Percentiles rank a stretch among this genome's conserved stretches.
Conservation (phyloP, 2,329 filamentous ascomycete species). For the Pseudogymnoascus sp. region DNA sequence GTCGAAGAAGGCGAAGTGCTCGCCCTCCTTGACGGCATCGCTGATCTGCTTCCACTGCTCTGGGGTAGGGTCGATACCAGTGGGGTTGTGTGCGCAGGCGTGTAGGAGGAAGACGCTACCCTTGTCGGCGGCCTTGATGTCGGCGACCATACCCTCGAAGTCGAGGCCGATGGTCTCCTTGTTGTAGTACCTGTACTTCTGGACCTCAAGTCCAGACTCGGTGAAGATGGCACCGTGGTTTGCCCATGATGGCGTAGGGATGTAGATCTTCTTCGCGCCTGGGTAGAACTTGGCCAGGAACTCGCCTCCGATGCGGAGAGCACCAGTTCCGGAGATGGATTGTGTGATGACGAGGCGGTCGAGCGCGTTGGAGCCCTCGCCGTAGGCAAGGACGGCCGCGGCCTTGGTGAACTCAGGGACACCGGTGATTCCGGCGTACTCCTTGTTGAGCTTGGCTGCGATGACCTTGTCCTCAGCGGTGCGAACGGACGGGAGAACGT, state of each 20-base stretch:
- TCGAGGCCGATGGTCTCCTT: slow-evolving; percentile 97
- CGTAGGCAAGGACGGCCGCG: slow-evolving; percentile 86
- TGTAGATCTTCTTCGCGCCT: slow-evolving; percentile 89
- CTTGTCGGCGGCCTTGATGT: slow-evolving; percentile 81
- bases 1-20: slow-evolving; percentile 95
- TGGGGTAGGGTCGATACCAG: slow-evolving; percentile 84
- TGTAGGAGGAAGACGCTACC: slow-evolving; percentile 89
- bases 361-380: slow-evolving; percentile 67
- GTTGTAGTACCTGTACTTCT: slow-evolving; percentile 98
- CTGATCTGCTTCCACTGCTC: slow-evolving; percentile 93
- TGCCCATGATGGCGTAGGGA: slow-evolving; percentile 93
- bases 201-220: slow-evolving; percentile 82
- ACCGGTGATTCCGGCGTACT: slow-evolving; percentile 97
- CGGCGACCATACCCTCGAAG: slow-evolving; percentile 85
- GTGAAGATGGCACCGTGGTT: slow-evolving; percentile 97
- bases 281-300: slow-evolving; percentile 92
- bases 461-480: slow-evolving; percentile 83
- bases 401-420: slow-evolving; percentile 89
- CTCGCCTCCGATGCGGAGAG: slow-evolving; percentile 85
- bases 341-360: slow-evolving; percentile 84
- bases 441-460: slow-evolving; percentile 75
- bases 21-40: slow-evolving; percentile 73
- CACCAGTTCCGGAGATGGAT: slow-evolving; percentile 96
- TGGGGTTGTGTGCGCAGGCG: slow-evolving; percentile 96
- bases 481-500: slow-evolving; percentile 89